Percentiles rank a stretch among this genome's conserved stretches.
Evolutionary conservation across 2,329 filamentous ascomycete genomes (phyloP).

Genomic region (Tolypocladium album): DNA sequence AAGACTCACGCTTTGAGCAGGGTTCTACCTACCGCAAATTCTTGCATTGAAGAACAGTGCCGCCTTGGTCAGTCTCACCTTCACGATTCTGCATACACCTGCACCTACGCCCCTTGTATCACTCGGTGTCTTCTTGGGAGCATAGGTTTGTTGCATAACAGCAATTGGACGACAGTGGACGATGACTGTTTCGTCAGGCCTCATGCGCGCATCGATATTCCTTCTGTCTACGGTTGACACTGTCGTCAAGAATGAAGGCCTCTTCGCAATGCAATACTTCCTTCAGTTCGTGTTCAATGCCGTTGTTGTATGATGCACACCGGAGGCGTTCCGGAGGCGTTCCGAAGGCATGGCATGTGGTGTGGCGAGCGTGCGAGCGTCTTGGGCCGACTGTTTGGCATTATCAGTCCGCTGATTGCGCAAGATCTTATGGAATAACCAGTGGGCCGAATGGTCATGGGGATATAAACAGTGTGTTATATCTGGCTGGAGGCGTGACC

Average conservation of each 20-base stretch:
- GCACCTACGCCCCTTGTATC: background rate
- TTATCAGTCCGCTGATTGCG: background rate
- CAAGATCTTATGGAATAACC: background rate
- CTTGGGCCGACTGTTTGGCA: background rate
- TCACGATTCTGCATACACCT: background rate
- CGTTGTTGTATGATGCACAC: background rate
- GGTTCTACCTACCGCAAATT: background rate
- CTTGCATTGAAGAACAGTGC: background rate
- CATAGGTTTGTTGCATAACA: background rate
- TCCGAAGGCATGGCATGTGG: background rate
- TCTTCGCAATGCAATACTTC: background rate
- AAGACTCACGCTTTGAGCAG: background rate
- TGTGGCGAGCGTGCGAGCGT: background rate
- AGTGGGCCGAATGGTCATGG: background rate
- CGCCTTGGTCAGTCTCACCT: background rate
- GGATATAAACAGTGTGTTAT: background rate
- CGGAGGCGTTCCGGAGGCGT: background rate
- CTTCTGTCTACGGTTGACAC: background rate
- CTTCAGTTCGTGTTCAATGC: background rate
- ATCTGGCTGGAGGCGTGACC: background rate
- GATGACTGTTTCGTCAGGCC: background rate
- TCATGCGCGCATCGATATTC: background rate
- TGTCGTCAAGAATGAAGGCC: background rate
- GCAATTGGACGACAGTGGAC: background rate
- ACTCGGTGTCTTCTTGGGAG: background rate